A percentile compares a stretch with the other conserved stretches of the same genome.
These are phyloP conservation scores for Boletus nobilissimus DNA, from an alignment of 1,284 basidiomycete genomes.

Conservation along the genomic window DNA sequence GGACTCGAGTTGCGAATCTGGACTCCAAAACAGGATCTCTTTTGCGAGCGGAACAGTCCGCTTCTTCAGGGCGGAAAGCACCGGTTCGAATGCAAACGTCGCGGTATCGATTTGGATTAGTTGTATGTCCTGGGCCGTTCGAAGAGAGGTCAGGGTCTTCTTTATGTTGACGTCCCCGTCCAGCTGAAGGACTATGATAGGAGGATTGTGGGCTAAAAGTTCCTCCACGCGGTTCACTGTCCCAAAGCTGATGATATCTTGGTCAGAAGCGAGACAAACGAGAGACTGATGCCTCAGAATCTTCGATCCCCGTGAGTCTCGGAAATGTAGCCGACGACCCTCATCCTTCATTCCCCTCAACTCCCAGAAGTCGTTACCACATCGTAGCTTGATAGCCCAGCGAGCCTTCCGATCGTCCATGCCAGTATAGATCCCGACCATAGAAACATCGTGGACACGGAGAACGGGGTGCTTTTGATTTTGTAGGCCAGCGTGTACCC, in stretches of 20 bases:
- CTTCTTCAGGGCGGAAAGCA: conserved; percentile 59
- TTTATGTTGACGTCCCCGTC: conserved; percentile 52
- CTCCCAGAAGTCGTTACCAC: conserved; percentile 52
- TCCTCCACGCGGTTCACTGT: conserved; percentile 64
- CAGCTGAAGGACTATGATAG: conserved; percentile 63
- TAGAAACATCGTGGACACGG: conserved; percentile 50
- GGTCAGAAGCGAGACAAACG: conserved; percentile 60
- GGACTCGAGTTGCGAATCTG: conserved; percentile 31
- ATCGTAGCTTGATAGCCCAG: conserved; percentile 62
- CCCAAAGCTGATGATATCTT: conserved; percentile 61
- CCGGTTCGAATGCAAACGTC: conserved; percentile 68
- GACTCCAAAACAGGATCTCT: conserved; percentile 63
- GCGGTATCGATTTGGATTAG: conserved; percentile 66
- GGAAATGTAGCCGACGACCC: conserved; percentile 47
- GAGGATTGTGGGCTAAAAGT: conserved; percentile 56
- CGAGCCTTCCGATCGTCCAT: conserved; percentile 47
- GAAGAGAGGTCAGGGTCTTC: conserved; percentile 53
- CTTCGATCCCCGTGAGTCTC: conserved; percentile 50
- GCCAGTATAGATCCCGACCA: conserved; percentile 53
- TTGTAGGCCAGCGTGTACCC: conserved; percentile 55
- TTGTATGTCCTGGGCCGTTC: conserved; percentile 47
- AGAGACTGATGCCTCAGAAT: conserved; percentile 63
- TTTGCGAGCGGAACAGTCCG: conserved; percentile 52
- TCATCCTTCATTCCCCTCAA: conserved; percentile 46
- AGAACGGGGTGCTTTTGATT: conserved; percentile 56